Evolutionary conservation across 2,329 filamentous ascomycete genomes (phyloP), one percentile per base, ranked within the genome.

Genomic region (Trichoderma hamatum): DNA sequence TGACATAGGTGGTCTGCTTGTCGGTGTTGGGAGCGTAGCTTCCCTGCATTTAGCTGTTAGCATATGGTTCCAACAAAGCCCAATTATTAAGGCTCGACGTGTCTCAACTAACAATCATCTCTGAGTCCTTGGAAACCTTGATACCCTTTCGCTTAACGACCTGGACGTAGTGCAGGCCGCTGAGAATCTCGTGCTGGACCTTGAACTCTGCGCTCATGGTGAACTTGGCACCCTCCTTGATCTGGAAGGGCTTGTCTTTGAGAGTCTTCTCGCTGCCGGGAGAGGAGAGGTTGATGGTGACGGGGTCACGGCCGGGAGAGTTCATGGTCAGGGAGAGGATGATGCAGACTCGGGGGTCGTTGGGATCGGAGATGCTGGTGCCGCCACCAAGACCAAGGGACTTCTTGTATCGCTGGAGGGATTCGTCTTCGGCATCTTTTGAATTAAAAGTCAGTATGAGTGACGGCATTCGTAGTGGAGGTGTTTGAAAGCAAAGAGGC

Each of bases 141-240:
- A 98, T 86, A 67, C 92, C 92, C 85, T 94, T 94, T 75, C 94
- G 87, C 87, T 96, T 97, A 72, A 97, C 92, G 51, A 94, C 88
- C 83, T 99, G 96, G 69, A 99, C 88, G 81, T 98, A 99, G 84
- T 97, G 96, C 78, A 99, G 83, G 56, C 96, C 96, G 75, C 92
- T 96, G 67, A 98, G 88, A 73, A 99, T 95, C 82, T 98, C 92
- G 80, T 97, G 94, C 85, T 99, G 94, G 56, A 99, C 96, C 83
- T 94, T 92, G 87, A 98, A 99, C 71, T 89, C 88, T 69, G 92
- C 94, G 79, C 92, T 94, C 92, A 98, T 98, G 82, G 92, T 93
- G 84, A 98, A 99, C 75, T 89, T 91, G 75, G 91, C 89, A 67
- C 93, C 94, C 82, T 98, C 96, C 87, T 98, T 99, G 85, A 99